Percentiles rank a stretch among this genome's conserved stretches.
Evolutionary conservation across 2,329 filamentous ascomycete species (phyloP).

Genomic region (Shiraia sp.): DNA sequence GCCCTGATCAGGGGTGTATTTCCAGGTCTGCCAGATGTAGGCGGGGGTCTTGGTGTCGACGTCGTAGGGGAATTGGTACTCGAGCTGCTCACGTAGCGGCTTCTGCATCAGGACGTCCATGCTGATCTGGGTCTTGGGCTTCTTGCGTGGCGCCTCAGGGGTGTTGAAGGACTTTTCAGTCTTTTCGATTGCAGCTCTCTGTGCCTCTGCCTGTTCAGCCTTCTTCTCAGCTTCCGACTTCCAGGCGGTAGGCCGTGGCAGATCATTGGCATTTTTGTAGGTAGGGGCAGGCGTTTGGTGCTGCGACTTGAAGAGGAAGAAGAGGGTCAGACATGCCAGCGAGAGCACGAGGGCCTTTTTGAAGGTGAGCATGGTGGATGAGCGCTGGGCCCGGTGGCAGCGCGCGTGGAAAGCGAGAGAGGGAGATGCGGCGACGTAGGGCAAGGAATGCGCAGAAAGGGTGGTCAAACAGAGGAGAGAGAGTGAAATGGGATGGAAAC

Average conservation of each 20-base stretch:
- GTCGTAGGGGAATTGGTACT: conserved; percentile 93
- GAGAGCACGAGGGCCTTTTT: conserved; percentile 75
- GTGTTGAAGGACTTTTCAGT: conserved; percentile 33
- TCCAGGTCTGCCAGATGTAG: conserved; percentile 99
- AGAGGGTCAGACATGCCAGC: conserved; percentile 67
- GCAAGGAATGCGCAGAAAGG: conserved; percentile 1
- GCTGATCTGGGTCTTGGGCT: conserved; percentile 60
- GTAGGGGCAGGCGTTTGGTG: conserved; percentile 47
- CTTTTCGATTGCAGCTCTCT: conserved; percentile 20
- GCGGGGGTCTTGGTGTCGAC: conserved; percentile 86
- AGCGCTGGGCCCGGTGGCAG: conserved; percentile 5
- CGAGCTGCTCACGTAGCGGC: conserved; percentile 77
- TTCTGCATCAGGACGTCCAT: conserved; percentile 72
- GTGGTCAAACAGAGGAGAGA: not conserved
- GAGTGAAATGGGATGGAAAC: conserved; percentile 4
- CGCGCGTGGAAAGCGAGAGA: not conserved
- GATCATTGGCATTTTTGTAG: conserved; percentile 39
- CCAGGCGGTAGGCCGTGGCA: conserved; percentile 41
- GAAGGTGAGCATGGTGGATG: conserved; percentile 78
- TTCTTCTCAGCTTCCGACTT: conserved; percentile 25
- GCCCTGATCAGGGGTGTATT: conserved; percentile 75
- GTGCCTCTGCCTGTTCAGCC: conserved; percentile 2
- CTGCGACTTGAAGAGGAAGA: conserved; percentile 70
- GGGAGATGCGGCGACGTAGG: not conserved
- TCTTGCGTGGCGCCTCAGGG: conserved; percentile 43